Base-by-base conservation (phyloP, 306 rosid genomes). In the Cucurbita ficifolia region DNA sequence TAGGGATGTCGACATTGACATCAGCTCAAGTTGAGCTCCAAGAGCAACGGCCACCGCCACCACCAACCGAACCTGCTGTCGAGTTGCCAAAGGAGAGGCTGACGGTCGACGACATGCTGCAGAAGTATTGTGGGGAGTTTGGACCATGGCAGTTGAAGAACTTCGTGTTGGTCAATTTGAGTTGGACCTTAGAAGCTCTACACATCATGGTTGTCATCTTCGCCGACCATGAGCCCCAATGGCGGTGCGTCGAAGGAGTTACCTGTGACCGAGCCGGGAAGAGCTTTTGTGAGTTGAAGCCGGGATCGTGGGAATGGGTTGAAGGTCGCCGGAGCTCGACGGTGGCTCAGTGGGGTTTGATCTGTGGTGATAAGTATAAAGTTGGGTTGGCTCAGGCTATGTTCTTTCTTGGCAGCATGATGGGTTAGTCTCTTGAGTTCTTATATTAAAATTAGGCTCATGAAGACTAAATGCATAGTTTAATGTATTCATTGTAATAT, bases 171-270 rank as follows among this genome's bases (percentile, higher is more conserved):
- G 87, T 96, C 4, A 87, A 82, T 76, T 77, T 92, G 49, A 90
- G 96, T 3, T 92, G 96, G 98, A 89, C 92, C 0, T 82, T 92
- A 3, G 96, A 90, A 78, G 96, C 91, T 1, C 87, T 92, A 55
- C 98, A 92, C 83, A 85, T 96, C 56, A 92, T 92, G 98, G 92
- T 92, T 22, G 81, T 92, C 84, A 90, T 92, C 40, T 92, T 92
- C 11, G 89, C 98, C 0, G 98, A 92, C 76, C 79, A 81, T 0
- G 89, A 92, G 18, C 95, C 95, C 3, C 75, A 39, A 0, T 89
- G 89, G 92, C 76, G 76, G 18, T 92, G 96, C 57, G 46, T 76
- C 16, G 70, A 46, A 1, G 77, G 81, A 2, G 13, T 36, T 10
- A 77, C 78, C 0, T 92, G 96, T 35, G 78, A 87, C n/a, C 10